Evolutionary conservation across 2,329 filamentous ascomycete genomes (phyloP), one percentile per base, ranked within the genome.

Genomic region (Fusarium paranaense): DNA sequence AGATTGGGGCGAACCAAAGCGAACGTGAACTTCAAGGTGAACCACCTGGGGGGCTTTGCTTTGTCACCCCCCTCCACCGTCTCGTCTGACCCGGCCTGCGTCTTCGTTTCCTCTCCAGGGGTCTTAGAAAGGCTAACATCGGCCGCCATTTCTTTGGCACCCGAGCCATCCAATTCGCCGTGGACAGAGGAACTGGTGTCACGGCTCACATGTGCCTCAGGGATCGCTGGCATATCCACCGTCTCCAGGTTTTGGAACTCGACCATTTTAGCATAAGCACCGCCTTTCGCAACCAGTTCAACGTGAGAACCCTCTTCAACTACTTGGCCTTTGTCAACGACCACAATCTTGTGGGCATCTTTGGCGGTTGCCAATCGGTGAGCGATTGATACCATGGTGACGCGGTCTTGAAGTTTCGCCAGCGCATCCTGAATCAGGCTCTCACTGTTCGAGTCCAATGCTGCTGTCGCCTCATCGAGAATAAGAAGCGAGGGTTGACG

Each of bases 311-410:
- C 91, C 76, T 90, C 85, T 78, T 93, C 91, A 11, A 90, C 82
- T 5, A 91, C 85, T 87, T 83, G 14, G 88, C 85, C 76, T 93
- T 85, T 18, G 32, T 38, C 54, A 3, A 58, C 33, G 14, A 93
- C 91, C 22, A 93, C 83, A 67, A 93, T 93, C 68, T 89, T 58
- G 54, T 58, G 32, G 33, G 54, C 54, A 20, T 58, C 33, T 25
- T 58, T 35, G 33, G 33, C 20, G 0, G 89, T 91, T 0, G 87
- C 89, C 2, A 91, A 82, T 4, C 89, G 83, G 78, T 91, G 89
- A 0, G 91, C 91, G 69, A 93, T 91, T 18, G 90, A 86, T 58
- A 93, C 89, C 0, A 91, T 90, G 1, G 91, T 93, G 22, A 91
- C 85, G 54, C 87, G 86, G 54, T 85, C 82, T 54, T 54, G 2